Percentiles rank a stretch among this genome's conserved stretches.
phyloP scores from a whole-genome alignment of 257 asterid genomes.

The Gentiana straminea region DNA sequence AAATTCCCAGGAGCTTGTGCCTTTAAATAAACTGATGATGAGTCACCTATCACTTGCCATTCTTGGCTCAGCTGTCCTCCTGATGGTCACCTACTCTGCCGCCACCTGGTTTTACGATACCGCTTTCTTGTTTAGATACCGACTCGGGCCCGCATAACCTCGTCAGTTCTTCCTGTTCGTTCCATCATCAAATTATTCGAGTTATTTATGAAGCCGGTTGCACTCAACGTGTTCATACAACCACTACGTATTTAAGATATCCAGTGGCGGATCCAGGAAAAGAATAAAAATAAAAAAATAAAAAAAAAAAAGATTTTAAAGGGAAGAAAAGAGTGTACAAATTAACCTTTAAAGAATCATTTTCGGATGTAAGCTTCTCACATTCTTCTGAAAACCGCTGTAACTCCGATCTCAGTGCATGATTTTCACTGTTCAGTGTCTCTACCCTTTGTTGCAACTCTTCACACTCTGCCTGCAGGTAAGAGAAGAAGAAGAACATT shows the following conservation, averaged over 20 bases:
- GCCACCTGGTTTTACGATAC: conserved; percentile 22
- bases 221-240: no score
- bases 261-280: no score
- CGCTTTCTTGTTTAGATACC: conserved; percentile 39
- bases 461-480: conserved; percentile 71
- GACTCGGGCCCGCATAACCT: conserved; percentile 53
- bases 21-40: no score
- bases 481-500: conserved; percentile 2
- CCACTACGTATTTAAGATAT: no score
- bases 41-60: no score
- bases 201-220: neutral
- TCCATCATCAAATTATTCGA: conserved; percentile 10
- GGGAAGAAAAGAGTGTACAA: neutral
- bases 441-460: conserved; percentile 74
- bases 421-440: conserved; percentile 52
- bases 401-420: conserved; percentile 52
- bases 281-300: no score
- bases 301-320: neutral
- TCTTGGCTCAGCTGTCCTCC: conserved; percentile 30
- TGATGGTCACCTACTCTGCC: conserved; percentile 15
- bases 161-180: conserved; percentile 60
- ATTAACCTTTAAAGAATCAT: conserved; percentile 50
- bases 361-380: conserved; percentile 63
- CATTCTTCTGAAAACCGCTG: conserved; percentile 77
- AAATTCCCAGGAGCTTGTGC: conserved; percentile 2